Percentiles rank a stretch among this genome's conserved stretches.
Conservation (phyloP, 306 rosid species). For the Urtica urens region DNA sequence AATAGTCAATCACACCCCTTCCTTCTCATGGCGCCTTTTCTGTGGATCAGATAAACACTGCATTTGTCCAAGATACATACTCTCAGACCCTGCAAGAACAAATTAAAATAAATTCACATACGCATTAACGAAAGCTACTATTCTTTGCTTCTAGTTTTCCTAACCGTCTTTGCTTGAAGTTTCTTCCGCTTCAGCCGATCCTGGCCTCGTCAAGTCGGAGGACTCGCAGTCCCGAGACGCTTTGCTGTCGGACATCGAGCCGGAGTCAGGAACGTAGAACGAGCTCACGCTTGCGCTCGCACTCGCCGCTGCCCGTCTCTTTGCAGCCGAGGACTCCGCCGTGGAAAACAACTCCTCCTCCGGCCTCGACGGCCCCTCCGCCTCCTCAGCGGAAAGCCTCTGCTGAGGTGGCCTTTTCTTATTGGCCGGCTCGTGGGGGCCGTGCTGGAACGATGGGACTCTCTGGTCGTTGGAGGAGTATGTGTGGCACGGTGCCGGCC, state of each 20-base stretch:
- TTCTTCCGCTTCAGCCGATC: conserved; percentile 36
- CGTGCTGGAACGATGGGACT: conserved; percentile 55
- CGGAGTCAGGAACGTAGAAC: conserved; percentile 72
- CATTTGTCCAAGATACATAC: not conserved
- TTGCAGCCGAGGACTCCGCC: conserved; percentile 64
- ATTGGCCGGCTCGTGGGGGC: conserved; percentile 17
- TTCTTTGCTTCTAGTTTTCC: too few species aligned
- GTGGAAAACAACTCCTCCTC: conserved; percentile 65
- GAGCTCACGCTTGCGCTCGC: conserved; percentile 39
- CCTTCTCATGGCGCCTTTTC: conserved; percentile 2
- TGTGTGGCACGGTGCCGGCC: conserved; percentile 37
- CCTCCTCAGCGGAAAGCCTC: conserved; percentile 27
- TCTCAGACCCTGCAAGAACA: conserved; percentile 1
- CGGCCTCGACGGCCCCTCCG: conserved; percentile 25
- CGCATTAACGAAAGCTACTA: too few species aligned
- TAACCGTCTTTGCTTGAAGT: conserved; percentile 44
- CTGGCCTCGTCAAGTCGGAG: conserved; percentile 32
- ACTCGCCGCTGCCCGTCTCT: conserved; percentile 45
- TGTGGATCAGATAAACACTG: not conserved
- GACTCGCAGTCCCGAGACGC: conserved; percentile 24
- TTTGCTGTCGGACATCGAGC: conserved; percentile 28
- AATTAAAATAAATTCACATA: too few species aligned
- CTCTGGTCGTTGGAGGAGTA: conserved; percentile 83
- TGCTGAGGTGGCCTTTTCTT: conserved; percentile 60
- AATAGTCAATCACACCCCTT: not conserved